Evolutionary conservation across 495 filamentous ascomycete species (phyloP).

Genomic region (Podospora sp.): DNA sequence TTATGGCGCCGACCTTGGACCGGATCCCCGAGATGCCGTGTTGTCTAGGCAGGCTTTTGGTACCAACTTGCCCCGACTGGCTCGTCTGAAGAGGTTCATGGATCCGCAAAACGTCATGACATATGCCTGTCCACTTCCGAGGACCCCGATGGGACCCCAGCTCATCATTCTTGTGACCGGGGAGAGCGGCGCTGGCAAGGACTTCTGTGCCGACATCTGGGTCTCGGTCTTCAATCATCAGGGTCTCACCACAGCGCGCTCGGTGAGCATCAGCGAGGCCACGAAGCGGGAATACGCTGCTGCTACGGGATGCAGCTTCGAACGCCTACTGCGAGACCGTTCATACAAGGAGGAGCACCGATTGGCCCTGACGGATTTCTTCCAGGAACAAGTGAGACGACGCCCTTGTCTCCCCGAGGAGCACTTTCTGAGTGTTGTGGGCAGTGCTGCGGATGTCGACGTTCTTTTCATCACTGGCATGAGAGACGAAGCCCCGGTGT

Average conservation of each 20-base stretch:
- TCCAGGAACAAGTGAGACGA: slow-evolving; percentile 49
- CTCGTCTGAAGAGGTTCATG: slow-evolving; percentile 53
- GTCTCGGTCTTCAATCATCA: slow-evolving; percentile 45
- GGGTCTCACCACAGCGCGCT: slow-evolving; percentile 43
- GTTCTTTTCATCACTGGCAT: slow-evolving; percentile 67
- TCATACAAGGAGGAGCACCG: slow-evolving; percentile 67
- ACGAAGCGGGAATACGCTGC: slow-evolving; percentile 63
- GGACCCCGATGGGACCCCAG: slow-evolving; percentile 44
- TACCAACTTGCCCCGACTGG: slow-evolving; percentile 53
- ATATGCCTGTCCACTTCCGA: slow-evolving; percentile 58
- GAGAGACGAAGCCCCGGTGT: slow-evolving; percentile 64
- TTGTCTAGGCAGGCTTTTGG: slow-evolving; percentile 62
- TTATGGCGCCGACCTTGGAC: slow-evolving; percentile 65
- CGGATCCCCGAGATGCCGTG: slow-evolving; percentile 58
- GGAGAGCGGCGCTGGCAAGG: slow-evolving; percentile 60
- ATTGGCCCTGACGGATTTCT: slow-evolving; percentile 56
- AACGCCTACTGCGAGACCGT: slow-evolving; percentile 55
- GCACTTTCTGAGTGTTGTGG: slow-evolving; percentile 57
- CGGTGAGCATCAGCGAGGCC: slow-evolving; percentile 61
- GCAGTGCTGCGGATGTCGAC: slow-evolving; percentile 49
- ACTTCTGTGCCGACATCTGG: slow-evolving; percentile 62
- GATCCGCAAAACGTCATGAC: slow-evolving; percentile 58
- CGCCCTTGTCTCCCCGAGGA: slow-evolving; percentile 56
- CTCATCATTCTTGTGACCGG: slow-evolving; percentile 65
- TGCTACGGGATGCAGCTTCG: slow-evolving; percentile 53